Conservation (phyloP, 1,284 basidiomycete species). For the Ganoderma lingzhi region DNA sequence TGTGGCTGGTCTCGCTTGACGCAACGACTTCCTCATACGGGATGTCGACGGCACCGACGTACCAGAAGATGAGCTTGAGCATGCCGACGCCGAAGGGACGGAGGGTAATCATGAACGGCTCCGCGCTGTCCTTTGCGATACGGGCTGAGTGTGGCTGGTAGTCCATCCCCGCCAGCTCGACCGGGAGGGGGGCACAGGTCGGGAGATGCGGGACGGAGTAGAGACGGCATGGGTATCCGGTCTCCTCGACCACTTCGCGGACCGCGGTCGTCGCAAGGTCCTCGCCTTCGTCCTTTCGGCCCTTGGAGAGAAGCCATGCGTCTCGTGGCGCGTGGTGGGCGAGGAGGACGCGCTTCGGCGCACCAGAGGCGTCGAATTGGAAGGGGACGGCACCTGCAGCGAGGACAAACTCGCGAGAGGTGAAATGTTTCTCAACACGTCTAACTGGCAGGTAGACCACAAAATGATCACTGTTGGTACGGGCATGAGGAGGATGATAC, state of each 20-base stretch:
- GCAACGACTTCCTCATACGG: slow-evolving; percentile 16
- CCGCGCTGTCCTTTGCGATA: slow-evolving; percentile 38
- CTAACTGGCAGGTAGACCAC: background rate
- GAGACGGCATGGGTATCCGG: slow-evolving; percentile 57
- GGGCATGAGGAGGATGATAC: background rate
- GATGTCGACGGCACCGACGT: slow-evolving; percentile 43
- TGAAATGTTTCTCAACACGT: slow-evolving; percentile 21
- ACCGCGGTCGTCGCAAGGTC: slow-evolving; percentile 54
- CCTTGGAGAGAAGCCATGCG: slow-evolving; percentile 63
- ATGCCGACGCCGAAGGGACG: slow-evolving; percentile 42
- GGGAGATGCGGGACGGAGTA: slow-evolving; percentile 40
- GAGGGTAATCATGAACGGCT: slow-evolving; percentile 48
- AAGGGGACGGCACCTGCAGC: slow-evolving; percentile 31
- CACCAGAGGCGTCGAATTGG: slow-evolving; percentile 22
- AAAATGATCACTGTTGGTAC: background rate
- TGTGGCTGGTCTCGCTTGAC: background rate
- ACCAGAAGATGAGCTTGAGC: slow-evolving; percentile 58
- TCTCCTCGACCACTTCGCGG: slow-evolving; percentile 68
- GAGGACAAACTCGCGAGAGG: slow-evolving; percentile 29
- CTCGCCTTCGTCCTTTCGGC: slow-evolving; percentile 65
- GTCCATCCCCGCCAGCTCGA: slow-evolving; percentile 29
- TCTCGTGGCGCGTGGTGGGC: slow-evolving; percentile 33
- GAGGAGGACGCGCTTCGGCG: slow-evolving; percentile 24
- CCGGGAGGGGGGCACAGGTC: slow-evolving; percentile 49
- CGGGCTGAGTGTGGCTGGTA: slow-evolving; percentile 40